Evolutionary conservation across 2,329 filamentous ascomycete genomes (phyloP), one percentile per base, ranked within the genome.

Genomic region (Alternaria arbusti): DNA sequence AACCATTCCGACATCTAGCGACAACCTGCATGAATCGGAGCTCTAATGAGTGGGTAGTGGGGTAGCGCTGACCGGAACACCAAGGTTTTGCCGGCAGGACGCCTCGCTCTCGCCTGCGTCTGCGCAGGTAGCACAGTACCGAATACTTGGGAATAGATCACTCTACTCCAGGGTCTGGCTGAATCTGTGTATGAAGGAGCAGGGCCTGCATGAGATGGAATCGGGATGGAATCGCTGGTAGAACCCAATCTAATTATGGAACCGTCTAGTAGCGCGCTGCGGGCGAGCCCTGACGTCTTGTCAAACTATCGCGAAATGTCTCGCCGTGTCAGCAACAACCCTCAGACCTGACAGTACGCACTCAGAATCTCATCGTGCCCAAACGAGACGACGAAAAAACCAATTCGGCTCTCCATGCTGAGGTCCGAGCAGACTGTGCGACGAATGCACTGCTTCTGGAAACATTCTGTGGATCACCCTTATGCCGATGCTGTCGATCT

Each of bases 401-500:
- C 8, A 28, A 15, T 22, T 44, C 50, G 50, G 50, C 50, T 55
- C 43, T 47, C 57, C 50, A 47, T n/a, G 17, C 40, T 45, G 40
- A 28, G 26, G 43, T 32, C 57, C 49, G 40, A 46, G 22, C 25
- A 54, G 17, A 25, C 8, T 51, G 17, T 59, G 26, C 49, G 17
- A 17, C 49, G 30, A 23, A n/a, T 54, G 40, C 26, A 25, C 25
- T 30, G 17, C 30, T 45, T 46, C 17, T 45, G 26, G 49, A 32
- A 44, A 30, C 28, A 22, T 46, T 22, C n/a, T 52, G 28, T 44
- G 57, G 57, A n/a, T 25, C 43, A 26, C 46, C 28, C 43, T 8
- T 23, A 26, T 11, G 57, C 36, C 57, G 57, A 55, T 32, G 28
- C 28, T 17, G 49, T 28, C 28, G 28, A 59, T 59, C 57, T 59